Percentiles rank a stretch among this genome's conserved stretches.
These are phyloP conservation scores for Yarrowia hollandica DNA, from an alignment of 805 yeast species.

Conservation along the genomic window DNA sequence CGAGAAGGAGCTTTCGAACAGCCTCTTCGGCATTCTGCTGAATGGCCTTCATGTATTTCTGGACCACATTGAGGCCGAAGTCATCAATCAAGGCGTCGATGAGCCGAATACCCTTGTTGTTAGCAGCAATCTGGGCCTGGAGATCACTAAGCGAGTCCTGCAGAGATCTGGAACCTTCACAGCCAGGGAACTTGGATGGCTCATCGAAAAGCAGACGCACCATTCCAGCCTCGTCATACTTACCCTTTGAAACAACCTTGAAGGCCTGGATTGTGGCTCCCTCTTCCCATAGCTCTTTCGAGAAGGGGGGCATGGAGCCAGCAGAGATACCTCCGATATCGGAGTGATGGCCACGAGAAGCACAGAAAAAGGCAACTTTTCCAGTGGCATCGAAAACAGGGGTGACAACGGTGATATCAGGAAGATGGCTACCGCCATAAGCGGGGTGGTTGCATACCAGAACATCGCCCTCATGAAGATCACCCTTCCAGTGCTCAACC, in stretches of 20 bases:
- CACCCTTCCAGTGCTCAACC: constrained; percentile 62
- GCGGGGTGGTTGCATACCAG: constrained; percentile 78
- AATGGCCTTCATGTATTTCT: constrained; percentile 77
- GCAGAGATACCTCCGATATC: constrained; percentile 92
- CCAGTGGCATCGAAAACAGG: constrained; percentile 66
- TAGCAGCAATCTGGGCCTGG: constrained; percentile 86
- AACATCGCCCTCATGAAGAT: constrained; percentile 70
- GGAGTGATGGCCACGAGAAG: constrained; percentile 94
- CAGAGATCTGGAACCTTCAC: constrained; percentile 84
- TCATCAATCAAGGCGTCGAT: constrained; percentile 61
- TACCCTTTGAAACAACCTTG: constrained; percentile 67
- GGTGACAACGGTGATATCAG: constrained; percentile 88
- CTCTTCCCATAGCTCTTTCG: constrained; percentile 81
- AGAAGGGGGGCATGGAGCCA: constrained; percentile 93
- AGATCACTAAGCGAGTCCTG: constrained; percentile 81
- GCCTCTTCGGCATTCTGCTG: constrained; percentile 75
- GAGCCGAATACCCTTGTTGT: constrained; percentile 76
- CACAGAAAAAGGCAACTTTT: constrained; percentile 77
- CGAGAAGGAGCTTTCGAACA: constrained; percentile 54
- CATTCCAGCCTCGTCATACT: constrained; percentile 72
- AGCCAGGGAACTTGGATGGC: constrained; percentile 80
- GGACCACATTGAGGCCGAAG: constrained; percentile 58
- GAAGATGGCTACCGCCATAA: constrained; percentile 83
- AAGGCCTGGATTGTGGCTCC: constrained; percentile 87
- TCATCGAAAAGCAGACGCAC: constrained; percentile 61